Evolutionary conservation across 1,284 basidiomycete species (phyloP), one percentile per base, ranked within the genome.

Genomic region (Meira miltonrushii): DNA sequence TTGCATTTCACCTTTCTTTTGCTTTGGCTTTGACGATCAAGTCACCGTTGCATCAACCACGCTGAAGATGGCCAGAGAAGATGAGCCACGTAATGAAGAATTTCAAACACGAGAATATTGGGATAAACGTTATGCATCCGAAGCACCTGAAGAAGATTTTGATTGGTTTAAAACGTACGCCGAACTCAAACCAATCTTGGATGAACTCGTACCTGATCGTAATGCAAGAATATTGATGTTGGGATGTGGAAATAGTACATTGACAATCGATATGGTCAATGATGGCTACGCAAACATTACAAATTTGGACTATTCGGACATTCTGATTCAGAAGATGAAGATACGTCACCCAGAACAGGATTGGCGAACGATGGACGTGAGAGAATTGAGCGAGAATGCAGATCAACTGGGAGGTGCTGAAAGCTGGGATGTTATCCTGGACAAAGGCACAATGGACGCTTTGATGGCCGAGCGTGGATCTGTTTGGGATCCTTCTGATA

Each of bases 371-470:
- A 67, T 70, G 62, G 75, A 77, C 55, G 66, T 77, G 17, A 71
- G 72, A 17, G 61, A 69, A 39, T 67, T 77, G n/a, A 41, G 25
- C 12, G 11, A 60, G 21, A 60, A 69, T 28, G 39, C 66, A 1
- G 25, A 46, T 3, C 39, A 44, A 8, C 65, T 77, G 2, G 70
- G 67, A 1, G 74, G 72, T 0, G 6, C 11, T 0, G 59, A 23
- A 4, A 39, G 41, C 6, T 77, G 69, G 61, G 75, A 77, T 52
- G 59, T 71, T 2, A 65, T 71, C 0, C 51, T 77, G 3, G 75
- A 77, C 56, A 77, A 77, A 44, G 64, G 64, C 10, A 77, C 75
- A 2, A 69, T 77, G 67, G 75, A 77, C 58, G 75, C 75, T 0
- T 62, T 77, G 3, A 71, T 77, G 69, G 75, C 75, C n/a, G 72